Percentiles rank a stretch among this genome's conserved stretches.
Conservation (phyloP, 2,329 filamentous ascomycete species). For the Exophiala sp. region DNA sequence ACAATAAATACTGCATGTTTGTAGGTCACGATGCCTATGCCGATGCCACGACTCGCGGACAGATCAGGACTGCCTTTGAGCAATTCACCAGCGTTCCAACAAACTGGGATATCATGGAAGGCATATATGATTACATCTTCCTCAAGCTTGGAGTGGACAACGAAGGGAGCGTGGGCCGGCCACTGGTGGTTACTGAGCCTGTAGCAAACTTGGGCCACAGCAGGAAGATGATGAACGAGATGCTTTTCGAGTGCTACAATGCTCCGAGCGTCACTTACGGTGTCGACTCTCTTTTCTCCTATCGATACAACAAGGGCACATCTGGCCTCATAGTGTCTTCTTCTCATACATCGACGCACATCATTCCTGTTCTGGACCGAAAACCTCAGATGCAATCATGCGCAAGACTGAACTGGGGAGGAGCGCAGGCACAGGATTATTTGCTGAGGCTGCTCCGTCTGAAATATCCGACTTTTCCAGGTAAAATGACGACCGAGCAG, state of each 20-base stretch:
- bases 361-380: constrained; percentile 86
- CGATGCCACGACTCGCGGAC: constrained; percentile 86
- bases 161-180: constrained; percentile 73
- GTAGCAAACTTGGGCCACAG: constrained; percentile 88
- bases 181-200: constrained; percentile 92
- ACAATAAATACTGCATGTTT: constrained; percentile 87
- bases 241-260: constrained; percentile 92
- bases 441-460: constrained; percentile 81
- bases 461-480: constrained; percentile 81
- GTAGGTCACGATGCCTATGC: constrained; percentile 90
- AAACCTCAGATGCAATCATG: constrained; percentile 82
- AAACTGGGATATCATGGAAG: constrained; percentile 98
- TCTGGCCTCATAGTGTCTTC: constrained; percentile 88
- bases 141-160: constrained; percentile 83
- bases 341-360: constrained; percentile 87
- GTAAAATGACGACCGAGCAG: constrained; percentile 80
- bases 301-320: constrained; percentile 81
- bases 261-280: constrained; percentile 89
- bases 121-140: constrained; percentile 89
- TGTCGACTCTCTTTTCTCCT: constrained; percentile 95
- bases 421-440: constrained; percentile 85
- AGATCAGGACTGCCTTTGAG: constrained; percentile 89
- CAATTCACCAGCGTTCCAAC: constrained; percentile 84
- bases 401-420: constrained; percentile 90
- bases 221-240: constrained; percentile 92